Evolutionary conservation across 371 early-diverging fungal species (phyloP), one percentile per base, ranked within the genome.

Genomic region (Capniomyces stellatus): DNA sequence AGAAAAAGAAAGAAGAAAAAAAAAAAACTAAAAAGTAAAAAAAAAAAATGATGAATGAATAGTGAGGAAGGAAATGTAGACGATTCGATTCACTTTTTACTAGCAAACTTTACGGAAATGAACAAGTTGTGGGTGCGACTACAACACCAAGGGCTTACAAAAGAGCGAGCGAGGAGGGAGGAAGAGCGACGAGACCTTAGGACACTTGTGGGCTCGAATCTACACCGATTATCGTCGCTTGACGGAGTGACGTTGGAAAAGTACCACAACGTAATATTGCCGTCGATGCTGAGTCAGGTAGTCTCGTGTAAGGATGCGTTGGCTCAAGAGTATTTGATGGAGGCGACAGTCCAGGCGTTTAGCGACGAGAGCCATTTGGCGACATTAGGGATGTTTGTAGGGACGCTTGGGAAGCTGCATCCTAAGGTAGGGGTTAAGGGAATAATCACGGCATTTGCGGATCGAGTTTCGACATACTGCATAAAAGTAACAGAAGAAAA

Each of bases 321-420:
- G 57, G 98, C 96, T n/a, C 96, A 97, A 64, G 96, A 95, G 60
- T 97, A 97, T 56, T 72, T 97, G 30, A 91, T 95, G 92, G 96
- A 97, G 65, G 92, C 88, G 23, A 90, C 93, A 43, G 87, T 92
- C 56, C 94, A 95, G 74, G 90, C 89, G 3, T 95, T 94, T 63
- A 88, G 82, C 47, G 96, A 93, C 58, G 92, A 92, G 55, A 94
- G 91, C 71, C 98, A 95, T 61, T 68, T 95, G 31, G 78, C 86
- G 29, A 87, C 92, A 0, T 71, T 97, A 39, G 85, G 87, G 31
- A 78, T 82, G 29, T 81, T 93, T 61, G 72, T 95, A 46, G 79
- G 85, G 2, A 89, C 92, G 2, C 84, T 87, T 22, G 92, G 89
- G 8, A 82, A 84, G 56, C 73, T 96, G 27, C 82, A 89, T 43